These are phyloP conservation scores for Linnemannia zychae DNA, from an alignment of 192 early-diverging fungal species.

Conservation along the genomic window DNA sequence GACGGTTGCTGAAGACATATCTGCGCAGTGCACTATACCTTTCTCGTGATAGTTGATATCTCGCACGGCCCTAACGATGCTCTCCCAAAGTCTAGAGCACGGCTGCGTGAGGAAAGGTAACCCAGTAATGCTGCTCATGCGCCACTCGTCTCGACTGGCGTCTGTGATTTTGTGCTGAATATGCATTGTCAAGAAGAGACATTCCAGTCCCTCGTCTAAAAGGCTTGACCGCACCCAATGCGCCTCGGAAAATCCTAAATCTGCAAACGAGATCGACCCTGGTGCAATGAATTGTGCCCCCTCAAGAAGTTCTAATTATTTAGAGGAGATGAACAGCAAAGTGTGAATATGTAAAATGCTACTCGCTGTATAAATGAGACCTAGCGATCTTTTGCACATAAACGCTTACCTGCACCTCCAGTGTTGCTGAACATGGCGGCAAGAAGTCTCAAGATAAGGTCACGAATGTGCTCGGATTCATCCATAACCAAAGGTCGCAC, in stretches of 20 bases:
- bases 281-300: constrained; percentile 31
- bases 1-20: neutral
- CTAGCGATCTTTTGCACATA: neutral
- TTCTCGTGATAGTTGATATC: constrained; percentile 38
- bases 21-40: neutral
- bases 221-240: constrained; percentile 37
- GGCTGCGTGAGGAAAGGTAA: constrained; percentile 25
- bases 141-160: constrained; percentile 29
- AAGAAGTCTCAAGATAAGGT: constrained; percentile 25
- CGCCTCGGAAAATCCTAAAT: constrained; percentile 18
- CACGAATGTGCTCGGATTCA: constrained; percentile 39
- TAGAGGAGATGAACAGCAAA: neutral
- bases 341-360: neutral
- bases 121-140: constrained; percentile 17
- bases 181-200: constrained; percentile 14
- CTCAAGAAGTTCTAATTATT: constrained; percentile 33
- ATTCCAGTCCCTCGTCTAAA: constrained; percentile 24
- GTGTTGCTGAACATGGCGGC: constrained; percentile 32
- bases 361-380: neutral
- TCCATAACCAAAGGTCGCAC: constrained; percentile 22
- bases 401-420: constrained; percentile 29
- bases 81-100: constrained; percentile 33
- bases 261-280: constrained; percentile 39
- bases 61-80: constrained; percentile 23
- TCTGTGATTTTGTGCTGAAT: constrained; percentile 31